Evolutionary conservation across 176 grass and related monocot genomes (phyloP), one percentile per base, ranked within the genome.

Genomic region (Carex littledalei): DNA sequence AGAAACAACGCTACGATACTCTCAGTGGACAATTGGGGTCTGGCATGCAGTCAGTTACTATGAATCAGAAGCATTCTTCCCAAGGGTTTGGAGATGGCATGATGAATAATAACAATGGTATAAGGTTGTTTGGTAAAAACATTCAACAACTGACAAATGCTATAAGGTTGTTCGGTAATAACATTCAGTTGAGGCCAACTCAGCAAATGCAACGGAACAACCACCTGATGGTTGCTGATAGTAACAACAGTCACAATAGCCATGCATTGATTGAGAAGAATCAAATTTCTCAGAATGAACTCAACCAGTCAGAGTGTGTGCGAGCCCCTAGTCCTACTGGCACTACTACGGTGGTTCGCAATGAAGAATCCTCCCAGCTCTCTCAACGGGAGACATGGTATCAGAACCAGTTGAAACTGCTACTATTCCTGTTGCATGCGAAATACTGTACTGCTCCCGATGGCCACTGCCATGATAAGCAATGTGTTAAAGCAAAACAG

Each of bases 351-450:
- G 53, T 31, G 78, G 55, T 85, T 62, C 18, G 29, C 58, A 9
- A 31, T 47, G 79, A 81, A 74, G 87, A 86, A 80, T 74, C 60
- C 35, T 80, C 81, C 75, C 88, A 92, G 86, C 84, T 90, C 49
- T 55, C 82, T 13, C 85, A 82, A 78, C 90, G 81, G 83, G 83
- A 96, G 80, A 84, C 84, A 35, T 76, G 94, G 69, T 90, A 96
- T 59, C n/a, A 74, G 17, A 92, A 91, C 76, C 97, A 99, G 84
- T 49, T 88, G 39, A 99, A 88, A 85, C 92, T 92, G 93, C 45
- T 99, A 63, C 82, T 96, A 39, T 86, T 96, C 66, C 83, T 99
- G 31, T 61, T 91, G 79, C 97, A 99, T 91, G 93, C 93, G 67
- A 92, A 89, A 63, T 15, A 85, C 66, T 99, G 97, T 90, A 78